Evolutionary conservation across 176 grass and related monocot genomes (phyloP).

Genomic region (Avena eriantha): DNA sequence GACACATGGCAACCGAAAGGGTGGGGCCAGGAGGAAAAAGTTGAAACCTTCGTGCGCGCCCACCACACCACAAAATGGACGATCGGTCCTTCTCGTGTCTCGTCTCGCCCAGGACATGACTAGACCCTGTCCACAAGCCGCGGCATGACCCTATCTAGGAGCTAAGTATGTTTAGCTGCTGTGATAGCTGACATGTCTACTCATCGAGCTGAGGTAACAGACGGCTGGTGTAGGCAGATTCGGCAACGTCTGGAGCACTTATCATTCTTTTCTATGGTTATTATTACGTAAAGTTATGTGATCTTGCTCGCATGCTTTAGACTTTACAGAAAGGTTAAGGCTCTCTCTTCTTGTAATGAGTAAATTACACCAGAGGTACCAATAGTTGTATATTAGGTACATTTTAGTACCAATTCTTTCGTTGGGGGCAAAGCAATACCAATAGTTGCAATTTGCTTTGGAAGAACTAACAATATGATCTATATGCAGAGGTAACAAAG

Average conservation of each 20-base stretch:
- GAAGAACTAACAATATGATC: too few species aligned
- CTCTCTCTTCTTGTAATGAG: neutral
- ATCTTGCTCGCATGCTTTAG: neutral
- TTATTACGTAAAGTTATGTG: neutral
- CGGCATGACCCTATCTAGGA: neutral
- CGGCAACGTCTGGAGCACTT: neutral
- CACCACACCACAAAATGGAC: constrained; percentile 32
- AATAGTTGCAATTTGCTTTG: too few species aligned
- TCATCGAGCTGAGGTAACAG: neutral
- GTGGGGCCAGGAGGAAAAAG: constrained; percentile 30
- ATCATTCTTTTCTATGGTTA: neutral
- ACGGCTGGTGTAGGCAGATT: neutral
- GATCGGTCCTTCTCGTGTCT: neutral
- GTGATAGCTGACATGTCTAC: neutral
- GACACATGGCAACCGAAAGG: constrained; percentile 47
- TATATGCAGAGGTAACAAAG: too few species aligned
- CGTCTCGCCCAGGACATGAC: neutral
- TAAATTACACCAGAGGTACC: too few species aligned
- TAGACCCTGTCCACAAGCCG: neutral
- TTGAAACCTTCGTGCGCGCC: constrained; percentile 6
- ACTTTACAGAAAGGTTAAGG: neutral
- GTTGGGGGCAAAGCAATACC: too few species aligned
- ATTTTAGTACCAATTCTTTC: too few species aligned
- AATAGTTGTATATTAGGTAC: too few species aligned
- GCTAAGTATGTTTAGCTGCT: neutral